These are phyloP conservation scores for Tetracentron sinense DNA, from an alignment of 164 flowering plant species.

Conservation along the genomic window DNA sequence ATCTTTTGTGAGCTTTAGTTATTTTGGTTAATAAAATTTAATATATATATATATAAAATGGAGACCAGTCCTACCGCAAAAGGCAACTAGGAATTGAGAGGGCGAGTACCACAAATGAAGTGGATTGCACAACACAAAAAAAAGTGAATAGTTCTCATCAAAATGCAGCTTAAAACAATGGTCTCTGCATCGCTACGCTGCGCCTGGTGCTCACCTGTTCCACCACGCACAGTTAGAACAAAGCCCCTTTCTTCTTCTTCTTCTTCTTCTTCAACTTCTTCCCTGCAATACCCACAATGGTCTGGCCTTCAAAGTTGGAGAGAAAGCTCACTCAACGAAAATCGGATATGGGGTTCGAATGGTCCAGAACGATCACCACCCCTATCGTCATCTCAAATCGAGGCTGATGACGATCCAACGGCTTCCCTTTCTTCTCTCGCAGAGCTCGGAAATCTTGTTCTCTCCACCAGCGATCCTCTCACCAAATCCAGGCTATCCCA, in stretches of 20 bases:
- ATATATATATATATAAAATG: too few relatives aligned
- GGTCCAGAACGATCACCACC: slow-evolving; percentile 42
- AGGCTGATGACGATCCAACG: slow-evolving; percentile 8
- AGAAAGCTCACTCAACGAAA: slow-evolving; percentile 46
- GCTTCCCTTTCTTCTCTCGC: slow-evolving; percentile 55
- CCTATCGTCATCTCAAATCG: not conserved
- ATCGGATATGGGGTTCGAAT: slow-evolving; percentile 65
- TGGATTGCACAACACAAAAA: too few relatives aligned
- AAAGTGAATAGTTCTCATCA: too few relatives aligned
- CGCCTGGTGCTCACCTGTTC: not conserved
- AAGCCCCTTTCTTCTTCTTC: slow-evolving; percentile 18
- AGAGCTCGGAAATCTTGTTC: slow-evolving; percentile 74
- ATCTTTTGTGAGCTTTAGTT: too few relatives aligned
- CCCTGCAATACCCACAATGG: slow-evolving; percentile 41
- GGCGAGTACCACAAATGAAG: too few relatives aligned
- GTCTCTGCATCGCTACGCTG: slow-evolving; percentile 10
- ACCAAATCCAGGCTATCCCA: slow-evolving; percentile 72
- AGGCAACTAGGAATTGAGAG: too few relatives aligned
- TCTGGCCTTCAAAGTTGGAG: slow-evolving; percentile 72
- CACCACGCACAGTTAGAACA: not conserved
- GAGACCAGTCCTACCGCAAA: too few relatives aligned
- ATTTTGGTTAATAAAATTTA: too few relatives aligned
- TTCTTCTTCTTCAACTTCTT: slow-evolving; percentile 25
- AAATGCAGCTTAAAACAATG: slow-evolving; percentile 15
- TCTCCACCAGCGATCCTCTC: slow-evolving; percentile 80